Base-by-base conservation (phyloP, 73 alveolate species). In the Paramecium bursaria region DNA sequence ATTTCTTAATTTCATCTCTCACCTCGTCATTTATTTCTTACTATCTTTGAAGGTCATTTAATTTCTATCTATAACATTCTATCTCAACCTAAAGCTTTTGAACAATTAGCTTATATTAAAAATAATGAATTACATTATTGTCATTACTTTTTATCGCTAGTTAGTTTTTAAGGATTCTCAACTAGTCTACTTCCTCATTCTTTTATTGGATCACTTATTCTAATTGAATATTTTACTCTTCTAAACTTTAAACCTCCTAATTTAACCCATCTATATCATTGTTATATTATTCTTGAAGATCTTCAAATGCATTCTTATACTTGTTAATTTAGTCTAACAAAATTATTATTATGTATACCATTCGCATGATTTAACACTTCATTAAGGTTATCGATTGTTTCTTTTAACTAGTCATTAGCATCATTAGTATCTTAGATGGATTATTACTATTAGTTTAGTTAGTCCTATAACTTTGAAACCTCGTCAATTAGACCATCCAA, bases 101-200 rank as follows among this genome's bases (percentile, higher is more conserved):
- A n/a, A n/a, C n/a, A n/a, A n/a, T n/a, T n/a, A n/a, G n/a, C n/a
- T n/a, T n/a, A n/a, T n/a, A 1, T 39, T 3, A 39, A 14, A 39
- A 30, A 15, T 31, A 0, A 6, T 67, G 5, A 39, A 39, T 39
- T 39, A 67, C 82, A 17, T 67, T 67, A 39, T 67, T 67, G 33
- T 67, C 82, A 35, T 67, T 67, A 67, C 44, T 67, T 42, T 67
- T 67, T 19, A 67, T 17, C 6, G 82, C 61, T 15, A 67, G 35
- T 67, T 33, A 44, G 19, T 57, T 47, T 42, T 25, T 67, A 0
- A 21, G 21, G 11, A 39, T 21, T 33, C 46, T 31, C 4, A 27
- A 13, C 6, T 67, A 53, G 44, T 67, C 82, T 2, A 35, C 15
- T 14, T 67, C 82, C 33, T 67, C 33, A 19, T 42, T 19, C 17